phyloP scores from a whole-genome alignment of 2,329 filamentous ascomycete genomes.

The Neophaeococcomyces aloes region DNA sequence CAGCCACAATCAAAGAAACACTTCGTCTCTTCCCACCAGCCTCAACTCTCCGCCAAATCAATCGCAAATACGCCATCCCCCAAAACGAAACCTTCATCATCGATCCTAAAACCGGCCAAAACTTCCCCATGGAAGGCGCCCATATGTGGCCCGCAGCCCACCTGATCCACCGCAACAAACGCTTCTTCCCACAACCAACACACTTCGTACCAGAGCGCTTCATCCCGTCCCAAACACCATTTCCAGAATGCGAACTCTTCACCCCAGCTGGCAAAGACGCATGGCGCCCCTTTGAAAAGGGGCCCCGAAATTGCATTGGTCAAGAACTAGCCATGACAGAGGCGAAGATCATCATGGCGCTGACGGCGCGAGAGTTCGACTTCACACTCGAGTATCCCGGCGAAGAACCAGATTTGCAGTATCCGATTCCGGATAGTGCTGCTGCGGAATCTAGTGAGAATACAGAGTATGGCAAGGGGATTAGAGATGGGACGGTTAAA shows the following conservation, averaged over 20 bases:
- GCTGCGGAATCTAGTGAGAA: background rate
- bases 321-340: constrained; percentile 47
- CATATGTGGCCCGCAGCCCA: constrained; percentile 17
- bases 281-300: constrained; percentile 47
- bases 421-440: background rate
- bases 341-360: constrained; percentile 40
- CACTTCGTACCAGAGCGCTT: constrained; percentile 43
- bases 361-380: constrained; percentile 42
- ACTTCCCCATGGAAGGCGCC: constrained; percentile 14
- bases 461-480: background rate
- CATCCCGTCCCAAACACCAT: constrained; percentile 19
- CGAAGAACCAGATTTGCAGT: constrained; percentile 11
- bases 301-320: constrained; percentile 47
- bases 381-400: constrained; percentile 33
- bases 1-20: constrained; percentile 44
- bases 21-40: constrained; percentile 42
- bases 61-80: background rate
- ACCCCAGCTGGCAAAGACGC: constrained; percentile 33
- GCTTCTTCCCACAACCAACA: constrained; percentile 35
- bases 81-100: constrained; percentile 4
- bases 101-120: constrained; percentile 14
- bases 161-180: constrained; percentile 30
- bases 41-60: constrained; percentile 14
- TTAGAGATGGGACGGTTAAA: constrained; percentile 3
- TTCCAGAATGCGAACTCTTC: constrained; percentile 24